A percentile compares a stretch with the other conserved stretches of the same genome.
Evolutionary conservation across 257 asterid genomes (phyloP).

Genomic region (Gentiana straminea): DNA sequence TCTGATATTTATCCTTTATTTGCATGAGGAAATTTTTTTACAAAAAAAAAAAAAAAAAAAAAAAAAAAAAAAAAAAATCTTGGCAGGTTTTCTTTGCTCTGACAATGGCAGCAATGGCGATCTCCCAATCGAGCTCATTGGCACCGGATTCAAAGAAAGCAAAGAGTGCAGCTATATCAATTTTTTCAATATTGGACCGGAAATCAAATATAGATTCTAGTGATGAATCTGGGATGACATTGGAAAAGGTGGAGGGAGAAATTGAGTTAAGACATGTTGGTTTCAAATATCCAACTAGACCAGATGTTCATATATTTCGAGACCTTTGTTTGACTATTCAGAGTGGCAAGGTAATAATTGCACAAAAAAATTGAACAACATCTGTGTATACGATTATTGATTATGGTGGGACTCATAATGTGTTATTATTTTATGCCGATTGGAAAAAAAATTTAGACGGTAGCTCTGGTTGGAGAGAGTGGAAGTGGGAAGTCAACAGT

Average conservation of each 20-base stretch:
- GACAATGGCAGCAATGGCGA: conserved; percentile 75
- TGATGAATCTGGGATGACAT: conserved; percentile 63
- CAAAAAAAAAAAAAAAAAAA: too few species aligned
- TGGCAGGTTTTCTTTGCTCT: conserved; percentile 81
- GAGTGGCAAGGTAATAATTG: not conserved
- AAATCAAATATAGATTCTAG: conserved; percentile 61
- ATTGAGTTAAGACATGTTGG: conserved; percentile 60
- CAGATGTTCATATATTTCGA: not conserved
- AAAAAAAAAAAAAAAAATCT: not conserved
- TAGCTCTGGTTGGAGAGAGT: conserved; percentile 89
- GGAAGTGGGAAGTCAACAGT: conserved; percentile 91
- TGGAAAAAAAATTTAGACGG: conserved; percentile 35
- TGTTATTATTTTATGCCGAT: not conserved
- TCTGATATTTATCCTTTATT: not conserved
- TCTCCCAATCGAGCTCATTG: conserved; percentile 66
- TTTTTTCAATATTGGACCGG: conserved; percentile 61
- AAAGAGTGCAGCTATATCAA: conserved; percentile 65
- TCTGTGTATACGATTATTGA: too few species aligned
- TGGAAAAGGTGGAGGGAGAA: conserved; percentile 58
- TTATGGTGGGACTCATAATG: too few species aligned
- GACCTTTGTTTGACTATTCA: conserved; percentile 2
- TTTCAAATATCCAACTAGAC: conserved; percentile 74
- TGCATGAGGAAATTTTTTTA: not conserved
- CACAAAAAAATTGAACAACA: not conserved
- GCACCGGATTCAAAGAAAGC: conserved; percentile 83